A percentile compares a stretch with the other conserved stretches of the same genome.
phyloP scores from a whole-genome alignment of 345 rosid species.

The Syzygium aqueum region DNA sequence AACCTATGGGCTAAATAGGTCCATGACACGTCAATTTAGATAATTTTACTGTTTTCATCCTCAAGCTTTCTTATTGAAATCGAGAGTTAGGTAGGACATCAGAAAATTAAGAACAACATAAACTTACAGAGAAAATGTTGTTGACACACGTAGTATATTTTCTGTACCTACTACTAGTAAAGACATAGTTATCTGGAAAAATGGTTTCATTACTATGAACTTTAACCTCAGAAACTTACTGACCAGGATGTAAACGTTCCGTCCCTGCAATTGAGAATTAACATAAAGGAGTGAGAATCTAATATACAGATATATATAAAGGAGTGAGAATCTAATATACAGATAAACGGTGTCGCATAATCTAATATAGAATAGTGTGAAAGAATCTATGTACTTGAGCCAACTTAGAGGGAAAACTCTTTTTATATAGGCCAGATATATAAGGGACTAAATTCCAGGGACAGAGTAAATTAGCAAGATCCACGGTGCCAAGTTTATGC shows the following conservation, averaged over 20 bases:
- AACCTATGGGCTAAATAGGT: neutral
- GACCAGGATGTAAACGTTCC: slow-evolving; percentile 94
- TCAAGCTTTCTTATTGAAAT: neutral
- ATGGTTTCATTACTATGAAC: neutral
- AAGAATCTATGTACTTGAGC: neutral
- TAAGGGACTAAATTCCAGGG: neutral
- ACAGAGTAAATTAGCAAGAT: neutral
- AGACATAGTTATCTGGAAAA: neutral
- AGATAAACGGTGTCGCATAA: neutral
- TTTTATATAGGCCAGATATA: neutral
- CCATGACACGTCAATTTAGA: neutral
- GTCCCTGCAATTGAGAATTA: slow-evolving; percentile 65
- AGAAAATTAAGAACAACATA: neutral
- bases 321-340: neutral
- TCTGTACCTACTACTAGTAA: neutral
- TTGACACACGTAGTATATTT: neutral
- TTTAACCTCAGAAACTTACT: slow-evolving; percentile 28
- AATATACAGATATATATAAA: too few relatives aligned
- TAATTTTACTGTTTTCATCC: neutral
- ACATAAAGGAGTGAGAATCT: neutral
- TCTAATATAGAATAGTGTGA: neutral
- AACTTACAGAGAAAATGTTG: neutral
- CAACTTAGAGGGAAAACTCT: neutral
- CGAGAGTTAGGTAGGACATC: neutral
- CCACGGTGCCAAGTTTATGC: neutral